A percentile compares a stretch with the other conserved stretches of the same genome.
phyloP scores from a whole-genome alignment of 345 rosid genomes.

The Brassica napus region DNA sequence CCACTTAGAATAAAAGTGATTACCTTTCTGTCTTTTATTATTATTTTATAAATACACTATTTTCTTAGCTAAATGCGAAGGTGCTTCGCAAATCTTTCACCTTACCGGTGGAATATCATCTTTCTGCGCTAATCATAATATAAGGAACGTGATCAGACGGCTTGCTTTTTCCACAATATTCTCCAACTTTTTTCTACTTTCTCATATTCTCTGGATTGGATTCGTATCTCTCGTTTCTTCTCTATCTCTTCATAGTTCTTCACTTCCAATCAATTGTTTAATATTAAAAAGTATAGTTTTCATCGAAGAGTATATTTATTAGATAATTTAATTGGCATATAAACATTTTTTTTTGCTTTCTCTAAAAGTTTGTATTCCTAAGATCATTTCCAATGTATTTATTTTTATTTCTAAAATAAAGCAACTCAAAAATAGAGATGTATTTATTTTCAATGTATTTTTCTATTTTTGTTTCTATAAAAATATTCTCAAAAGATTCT shows the following conservation, averaged over 20 bases:
- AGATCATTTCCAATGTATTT: too few relatives aligned
- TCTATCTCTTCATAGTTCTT: constrained; percentile 9
- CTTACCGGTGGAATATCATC: constrained; percentile 35
- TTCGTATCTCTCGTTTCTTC: constrained; percentile 35
- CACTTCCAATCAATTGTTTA: constrained; percentile 12
- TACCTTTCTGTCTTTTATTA: constrained; percentile 18
- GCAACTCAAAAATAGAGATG: too few relatives aligned
- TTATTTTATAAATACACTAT: background rate
- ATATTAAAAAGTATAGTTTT: background rate
- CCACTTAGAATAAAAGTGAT: constrained; percentile 16
- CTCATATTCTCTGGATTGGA: constrained; percentile 37
- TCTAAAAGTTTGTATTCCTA: background rate
- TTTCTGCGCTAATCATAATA: constrained; percentile 47
- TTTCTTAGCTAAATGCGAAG: constrained; percentile 8
- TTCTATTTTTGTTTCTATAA: too few relatives aligned
- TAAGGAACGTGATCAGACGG: constrained; percentile 39
- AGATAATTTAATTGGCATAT: background rate
- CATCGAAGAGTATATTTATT: background rate
- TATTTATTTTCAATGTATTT: too few relatives aligned
- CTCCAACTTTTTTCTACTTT: background rate
- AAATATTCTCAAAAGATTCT: too few relatives aligned
- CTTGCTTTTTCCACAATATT: constrained; percentile 35
- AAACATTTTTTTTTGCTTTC: background rate
- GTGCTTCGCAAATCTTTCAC: constrained; percentile 34
- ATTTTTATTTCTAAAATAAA: too few relatives aligned